Evolutionary conservation across 2,329 filamentous ascomycete species (phyloP).

Genomic region (Colletotrichum scovillei): DNA sequence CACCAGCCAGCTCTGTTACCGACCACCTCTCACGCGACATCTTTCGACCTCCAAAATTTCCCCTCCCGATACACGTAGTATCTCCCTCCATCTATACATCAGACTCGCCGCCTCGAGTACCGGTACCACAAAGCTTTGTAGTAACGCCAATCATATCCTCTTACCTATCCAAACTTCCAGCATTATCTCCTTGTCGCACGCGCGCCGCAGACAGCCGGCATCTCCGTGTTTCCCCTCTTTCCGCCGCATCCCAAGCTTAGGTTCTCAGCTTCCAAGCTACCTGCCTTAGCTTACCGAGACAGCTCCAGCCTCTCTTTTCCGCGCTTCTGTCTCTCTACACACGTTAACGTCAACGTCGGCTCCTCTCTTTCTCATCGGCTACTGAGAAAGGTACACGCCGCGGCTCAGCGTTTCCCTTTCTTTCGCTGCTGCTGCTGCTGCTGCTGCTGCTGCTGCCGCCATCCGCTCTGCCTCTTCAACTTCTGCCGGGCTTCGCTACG

Average conservation of each 20-base stretch:
- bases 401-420: slow-evolving; percentile 25
- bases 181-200: slow-evolving; percentile 26
- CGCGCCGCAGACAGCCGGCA: slow-evolving; percentile 30
- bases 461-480: slow-evolving; percentile 4
- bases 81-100: background rate
- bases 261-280: slow-evolving; percentile 16
- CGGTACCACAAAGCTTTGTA: background rate
- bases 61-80: background rate
- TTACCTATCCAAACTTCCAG: slow-evolving; percentile 15
- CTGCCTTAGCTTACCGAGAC: background rate
- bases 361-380: background rate
- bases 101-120: background rate
- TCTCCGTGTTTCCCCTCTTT: slow-evolving; percentile 30
- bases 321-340: background rate
- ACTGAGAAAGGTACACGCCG: slow-evolving; percentile 1
- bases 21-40: slow-evolving; percentile 19
- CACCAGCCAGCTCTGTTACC: slow-evolving; percentile 23
- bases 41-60: background rate
- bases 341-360: background rate
- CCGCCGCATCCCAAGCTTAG: background rate
- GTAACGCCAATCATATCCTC: slow-evolving; percentile 13
- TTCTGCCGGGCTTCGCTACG: slow-evolving; percentile 4
- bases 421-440: slow-evolving; percentile 11
- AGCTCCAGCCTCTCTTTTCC: background rate
- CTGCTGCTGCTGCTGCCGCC: background rate